These are phyloP conservation scores for Hypoxylon cercidicola DNA, from an alignment of 495 filamentous ascomycete genomes.

Conservation along the genomic window DNA sequence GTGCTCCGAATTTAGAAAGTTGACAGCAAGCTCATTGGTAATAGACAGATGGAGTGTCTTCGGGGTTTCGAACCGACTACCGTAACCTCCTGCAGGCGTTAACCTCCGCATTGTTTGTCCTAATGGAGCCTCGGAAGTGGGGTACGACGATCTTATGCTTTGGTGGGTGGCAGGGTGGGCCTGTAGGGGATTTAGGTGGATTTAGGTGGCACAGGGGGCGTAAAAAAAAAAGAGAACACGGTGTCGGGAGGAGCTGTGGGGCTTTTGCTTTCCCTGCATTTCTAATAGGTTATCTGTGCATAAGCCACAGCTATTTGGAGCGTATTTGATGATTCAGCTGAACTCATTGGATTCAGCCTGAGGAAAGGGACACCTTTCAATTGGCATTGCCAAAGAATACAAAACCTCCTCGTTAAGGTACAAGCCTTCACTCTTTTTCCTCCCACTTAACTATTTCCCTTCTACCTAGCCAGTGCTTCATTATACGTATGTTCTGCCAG, in stretches of 20 bases:
- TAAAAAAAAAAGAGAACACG: slow-evolving; percentile 49
- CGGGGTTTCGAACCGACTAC: too few species aligned
- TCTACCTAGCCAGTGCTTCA: slow-evolving; percentile 30
- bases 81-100: too few species aligned
- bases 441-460: slow-evolving; percentile 13
- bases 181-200: too few species aligned
- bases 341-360: slow-evolving; percentile 36
- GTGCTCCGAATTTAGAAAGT: slow-evolving; percentile 8
- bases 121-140: too few species aligned
- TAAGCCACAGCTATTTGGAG: slow-evolving; percentile 29
- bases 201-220: too few species aligned
- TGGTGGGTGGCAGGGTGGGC: too few species aligned
- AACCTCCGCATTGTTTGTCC: too few species aligned
- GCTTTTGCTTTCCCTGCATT: slow-evolving; percentile 32
- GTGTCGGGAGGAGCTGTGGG: slow-evolving; percentile 16
- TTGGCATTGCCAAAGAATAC: slow-evolving; percentile 39
- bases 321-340: slow-evolving; percentile 41
- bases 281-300: slow-evolving; percentile 28
- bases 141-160: too few species aligned
- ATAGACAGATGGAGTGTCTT: too few species aligned
- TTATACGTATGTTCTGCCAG: slow-evolving; percentile 22
- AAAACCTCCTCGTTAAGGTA: slow-evolving; percentile 26
- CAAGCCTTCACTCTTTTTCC: slow-evolving; percentile 16
- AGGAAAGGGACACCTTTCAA: slow-evolving; percentile 50
- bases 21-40: slow-evolving; percentile 8